Base-by-base conservation (phyloP, 2,329 filamentous ascomycete species). In the Capronia epimyces region DNA sequence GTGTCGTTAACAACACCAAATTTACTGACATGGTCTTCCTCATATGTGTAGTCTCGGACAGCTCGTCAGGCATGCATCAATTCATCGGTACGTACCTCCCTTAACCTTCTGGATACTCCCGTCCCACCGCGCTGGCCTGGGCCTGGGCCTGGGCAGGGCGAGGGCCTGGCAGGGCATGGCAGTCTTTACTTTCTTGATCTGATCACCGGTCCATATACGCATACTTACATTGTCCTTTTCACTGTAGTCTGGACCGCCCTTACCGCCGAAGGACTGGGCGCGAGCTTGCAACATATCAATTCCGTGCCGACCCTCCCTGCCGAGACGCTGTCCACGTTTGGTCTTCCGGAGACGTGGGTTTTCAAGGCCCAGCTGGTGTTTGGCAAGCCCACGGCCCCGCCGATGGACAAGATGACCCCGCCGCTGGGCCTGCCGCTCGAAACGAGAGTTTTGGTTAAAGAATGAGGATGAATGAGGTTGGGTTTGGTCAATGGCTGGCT, bases 221-320 rank as follows among this genome's bases (percentile, higher is more conserved):
- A 9, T 12, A 22, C 37, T 41, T 41, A 41, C 37, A n/a, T n/a
- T 15, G 34, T 37, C 16, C 3, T 24, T 8, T 8, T 20, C 20
- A 18, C 7, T 20, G 3, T 45, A 58, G 56, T 88, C 60, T 95
- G 89, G 89, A 83, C 83, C 16, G 86, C 84, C 2, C 81, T 95
- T 50, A 86, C 89, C 73, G 78, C 84, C 54, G 87, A 93, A 67
- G 89, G 89, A 20, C 79, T 94, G 48, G 89, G 89, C 58, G 86
- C 84, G 66, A 95, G 90, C 76, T 78, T 95, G 49, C 89, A 95
- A 77, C 89, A 95, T 75, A 95, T 95, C 77, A 93, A 89, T 79
- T 58, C 53, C 40, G 32, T 47, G 31, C 89, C 89, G 15, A 71
- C 95, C 52, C 80, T 94, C 62, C 85, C 93, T 70, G 75, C 77